A percentile compares a stretch with the other conserved stretches of the same genome.
Conservation (phyloP, 2,329 filamentous ascomycete species). For the Cladobotryum protrusum region DNA sequence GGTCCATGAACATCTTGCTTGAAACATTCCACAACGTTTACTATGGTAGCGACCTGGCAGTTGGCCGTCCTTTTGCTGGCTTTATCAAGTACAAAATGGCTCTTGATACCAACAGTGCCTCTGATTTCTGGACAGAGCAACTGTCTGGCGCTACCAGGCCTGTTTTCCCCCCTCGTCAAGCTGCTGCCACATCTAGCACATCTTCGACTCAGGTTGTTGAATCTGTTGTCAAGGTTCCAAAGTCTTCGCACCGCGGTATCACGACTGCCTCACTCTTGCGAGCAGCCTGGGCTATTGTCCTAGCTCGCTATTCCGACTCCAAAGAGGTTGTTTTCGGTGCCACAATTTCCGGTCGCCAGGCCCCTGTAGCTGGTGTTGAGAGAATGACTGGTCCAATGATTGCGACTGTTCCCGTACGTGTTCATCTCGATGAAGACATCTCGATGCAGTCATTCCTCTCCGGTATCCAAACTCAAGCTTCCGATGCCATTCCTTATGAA, state of each 20-base stretch:
- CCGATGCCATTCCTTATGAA: slow-evolving; percentile 5
- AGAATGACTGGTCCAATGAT: slow-evolving; percentile 1
- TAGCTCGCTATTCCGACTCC: slow-evolving; percentile 8
- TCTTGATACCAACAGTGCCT: background rate
- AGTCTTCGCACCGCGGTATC: background rate
- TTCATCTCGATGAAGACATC: slow-evolving; percentile 9
- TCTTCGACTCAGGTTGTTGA: background rate
- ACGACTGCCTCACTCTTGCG: slow-evolving; percentile 8
- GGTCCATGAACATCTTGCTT: slow-evolving; percentile 8
- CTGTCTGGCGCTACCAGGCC: background rate
- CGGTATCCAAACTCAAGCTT: slow-evolving; percentile 12
- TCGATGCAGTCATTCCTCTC: slow-evolving; percentile 8
- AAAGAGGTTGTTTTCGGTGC: slow-evolving; percentile 14
- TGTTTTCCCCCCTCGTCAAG: background rate
- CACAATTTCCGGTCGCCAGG: slow-evolving; percentile 14
- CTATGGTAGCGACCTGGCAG: background rate
- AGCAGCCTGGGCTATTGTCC: slow-evolving; percentile 7
- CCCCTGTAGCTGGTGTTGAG: slow-evolving; percentile 3
- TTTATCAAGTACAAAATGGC: background rate
- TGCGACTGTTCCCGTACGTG: slow-evolving; percentile 13
- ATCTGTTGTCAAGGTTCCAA: no score
- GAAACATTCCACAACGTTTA: slow-evolving; percentile 5
- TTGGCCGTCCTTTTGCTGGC: background rate
- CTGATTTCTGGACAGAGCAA: background rate
- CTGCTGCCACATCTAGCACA: background rate